Base-by-base conservation (phyloP, 176 grass and related monocot species). In the Musa schizocarpa region DNA sequence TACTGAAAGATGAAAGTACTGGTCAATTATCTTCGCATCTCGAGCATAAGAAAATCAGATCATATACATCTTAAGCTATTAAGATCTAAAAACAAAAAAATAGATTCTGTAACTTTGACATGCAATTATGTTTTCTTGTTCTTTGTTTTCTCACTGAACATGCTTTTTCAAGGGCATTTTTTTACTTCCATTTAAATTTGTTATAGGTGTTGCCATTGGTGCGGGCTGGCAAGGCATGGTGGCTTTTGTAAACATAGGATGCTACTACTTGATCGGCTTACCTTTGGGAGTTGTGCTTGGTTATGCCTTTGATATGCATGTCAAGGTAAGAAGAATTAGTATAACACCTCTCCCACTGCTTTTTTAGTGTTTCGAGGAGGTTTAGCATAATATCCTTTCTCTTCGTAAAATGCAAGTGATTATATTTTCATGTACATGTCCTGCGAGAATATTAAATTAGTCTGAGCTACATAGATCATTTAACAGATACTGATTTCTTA, bases 251-350 rank as follows among this genome's bases (percentile, higher is more conserved):
- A 98, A 98, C 52, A 78, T 98, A 58, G 74, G 88, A 51, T 84
- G 90, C 2, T 98, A 98, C 61, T 98, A 98, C 77, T 29, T 93
- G 20, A 83, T 98, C 11, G 90, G 90, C 7, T 84, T 98, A 63
- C 90, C 94, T 74, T 69, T 98, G n/a, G 88, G 94, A 17, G 68
- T 48, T 13, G 23, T 89, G 2, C 82, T 98, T 69, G 94, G 90
- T 67, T 97, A 97, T 66, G 24, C 77, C 2, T 8, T 91, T 25
- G 79, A 83, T n/a, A 73, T 73, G 54, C 82, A 89, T 80, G 90
- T 91, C 0, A 86, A 91, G 86, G 90, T 93, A 71, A 53, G 34
- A 27, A 54, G 16, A 65, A 9, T 27, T 16, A 43, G 34, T 43
- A 43, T 43, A 43, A 43, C 4, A 43, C 34, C 34, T 43, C 34